A percentile compares a stretch with the other conserved stretches of the same genome.
These are phyloP conservation scores for Hemileia vastatrix DNA, from an alignment of 1,284 basidiomycete genomes.

Conservation along the genomic window DNA sequence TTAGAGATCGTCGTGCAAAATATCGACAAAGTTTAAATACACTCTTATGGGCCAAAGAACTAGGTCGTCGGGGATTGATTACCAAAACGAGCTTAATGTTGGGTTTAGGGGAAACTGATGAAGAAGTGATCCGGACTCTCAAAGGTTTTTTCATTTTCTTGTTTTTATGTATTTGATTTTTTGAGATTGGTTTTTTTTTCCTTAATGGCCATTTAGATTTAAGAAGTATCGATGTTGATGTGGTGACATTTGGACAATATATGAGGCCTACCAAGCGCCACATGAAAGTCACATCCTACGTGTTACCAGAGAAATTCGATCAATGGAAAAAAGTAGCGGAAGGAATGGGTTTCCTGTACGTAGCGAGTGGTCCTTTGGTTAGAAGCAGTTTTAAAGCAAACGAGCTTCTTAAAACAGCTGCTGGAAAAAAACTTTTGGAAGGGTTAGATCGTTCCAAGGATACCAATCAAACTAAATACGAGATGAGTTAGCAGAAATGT, in stretches of 20 bases:
- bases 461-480: no score
- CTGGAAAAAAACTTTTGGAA: conserved; percentile 27
- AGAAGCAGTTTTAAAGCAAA: conserved; percentile 87
- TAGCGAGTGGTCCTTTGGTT: conserved; percentile 91
- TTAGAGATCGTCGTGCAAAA: conserved; percentile 85
- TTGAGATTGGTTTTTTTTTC: not conserved
- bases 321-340: conserved; percentile 83
- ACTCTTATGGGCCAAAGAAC: conserved; percentile 56
- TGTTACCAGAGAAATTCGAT: conserved; percentile 84
- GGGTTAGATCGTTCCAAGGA: conserved; percentile 23
- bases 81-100: conserved; percentile 99
- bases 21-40: conserved; percentile 84
- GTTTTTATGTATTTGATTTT: not conserved
- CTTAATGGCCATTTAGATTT: no score
- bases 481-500: no score
- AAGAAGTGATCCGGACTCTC: conserved; percentile 73
- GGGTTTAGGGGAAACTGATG: conserved; percentile 81
- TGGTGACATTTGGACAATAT: conserved; percentile 99
- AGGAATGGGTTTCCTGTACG: conserved; percentile 90
- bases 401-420: conserved; percentile 41
- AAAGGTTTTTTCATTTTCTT: conserved; percentile 52
- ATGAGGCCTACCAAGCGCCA: conserved; percentile 98
- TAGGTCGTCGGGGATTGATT: conserved; percentile 70
- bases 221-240: conserved; percentile 78
- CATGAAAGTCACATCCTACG: conserved; percentile 98